Percentiles rank a stretch among this genome's conserved stretches.
Conservation (phyloP, 2,329 filamentous ascomycete genomes). For the Fusarium sp. region DNA sequence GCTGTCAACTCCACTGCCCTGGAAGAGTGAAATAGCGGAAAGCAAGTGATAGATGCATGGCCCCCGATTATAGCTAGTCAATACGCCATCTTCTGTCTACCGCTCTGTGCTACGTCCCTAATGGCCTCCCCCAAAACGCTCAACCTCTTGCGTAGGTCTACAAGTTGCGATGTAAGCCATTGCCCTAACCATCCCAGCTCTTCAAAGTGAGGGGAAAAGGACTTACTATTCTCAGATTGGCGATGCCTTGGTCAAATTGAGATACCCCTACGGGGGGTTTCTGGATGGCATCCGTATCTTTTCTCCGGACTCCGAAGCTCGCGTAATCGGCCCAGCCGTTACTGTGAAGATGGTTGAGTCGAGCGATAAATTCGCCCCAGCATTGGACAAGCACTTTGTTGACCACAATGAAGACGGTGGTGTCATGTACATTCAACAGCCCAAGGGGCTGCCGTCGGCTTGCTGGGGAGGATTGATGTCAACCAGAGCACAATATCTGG, state of each 20-base stretch:
- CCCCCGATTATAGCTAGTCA: neutral
- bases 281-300: constrained; percentile 46
- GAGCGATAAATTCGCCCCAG: constrained; percentile 46
- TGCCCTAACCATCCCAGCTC: neutral
- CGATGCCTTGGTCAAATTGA: constrained; percentile 51
- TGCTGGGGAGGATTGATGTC: constrained; percentile 53
- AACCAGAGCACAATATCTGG: constrained; percentile 48
- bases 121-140: neutral
- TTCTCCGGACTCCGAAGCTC: constrained; percentile 35
- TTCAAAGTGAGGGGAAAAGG: neutral
- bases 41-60: neutral
- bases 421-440: constrained; percentile 52
- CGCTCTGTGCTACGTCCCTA: neutral
- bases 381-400: constrained; percentile 48
- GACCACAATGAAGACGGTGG: constrained; percentile 45
- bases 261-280: constrained; percentile 48
- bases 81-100: neutral
- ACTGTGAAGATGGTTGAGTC: constrained; percentile 51
- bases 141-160: neutral
- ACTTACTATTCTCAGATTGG: constrained; percentile 29
- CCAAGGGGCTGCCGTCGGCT: constrained; percentile 45
- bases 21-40: neutral
- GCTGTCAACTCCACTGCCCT: neutral
- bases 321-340: constrained; percentile 48
- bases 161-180: neutral